Percentiles rank a stretch among this genome's conserved stretches.
Evolutionary conservation across 2,329 filamentous ascomycete genomes (phyloP).

Genomic region (Tolypocladium guangdongense): DNA sequence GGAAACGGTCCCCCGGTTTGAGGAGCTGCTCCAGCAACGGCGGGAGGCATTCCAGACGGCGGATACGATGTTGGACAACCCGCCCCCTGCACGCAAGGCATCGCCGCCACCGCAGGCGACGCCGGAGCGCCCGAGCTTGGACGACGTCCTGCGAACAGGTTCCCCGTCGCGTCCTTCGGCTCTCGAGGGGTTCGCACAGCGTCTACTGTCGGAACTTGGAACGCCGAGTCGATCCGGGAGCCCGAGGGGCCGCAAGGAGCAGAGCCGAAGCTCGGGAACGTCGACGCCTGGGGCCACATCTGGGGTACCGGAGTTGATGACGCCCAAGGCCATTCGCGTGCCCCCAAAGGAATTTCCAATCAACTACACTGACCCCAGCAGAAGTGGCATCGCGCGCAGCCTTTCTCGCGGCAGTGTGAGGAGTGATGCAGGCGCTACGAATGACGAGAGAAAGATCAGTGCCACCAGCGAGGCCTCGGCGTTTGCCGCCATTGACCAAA

Average conservation of each 20-base stretch:
- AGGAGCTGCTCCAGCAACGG: slow-evolving; percentile 56
- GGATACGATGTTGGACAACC: slow-evolving; percentile 33
- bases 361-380: slow-evolving; percentile 22
- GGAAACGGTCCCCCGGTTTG: slow-evolving; percentile 57
- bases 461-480: slow-evolving; percentile 44
- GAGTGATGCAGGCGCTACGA: slow-evolving; percentile 13
- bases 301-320: slow-evolving; percentile 12
- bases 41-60: slow-evolving; percentile 54
- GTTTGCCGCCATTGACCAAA: slow-evolving; percentile 54
- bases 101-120: slow-evolving; percentile 21
- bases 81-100: slow-evolving; percentile 15
- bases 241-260: slow-evolving; percentile 40
- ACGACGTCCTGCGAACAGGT: slow-evolving; percentile 31
- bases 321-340: slow-evolving; percentile 20
- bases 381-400: slow-evolving; percentile 21
- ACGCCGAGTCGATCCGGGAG: slow-evolving; percentile 40
- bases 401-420: slow-evolving; percentile 28
- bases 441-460: slow-evolving; percentile 20
- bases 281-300: slow-evolving; percentile 16
- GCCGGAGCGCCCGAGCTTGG: slow-evolving; percentile 31
- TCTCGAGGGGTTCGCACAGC: slow-evolving; percentile 51
- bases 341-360: slow-evolving; percentile 32
- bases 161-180: slow-evolving; percentile 44
- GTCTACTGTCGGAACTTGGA: slow-evolving; percentile 48
- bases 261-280: slow-evolving; percentile 18